Evolutionary conservation across 2,329 filamentous ascomycete genomes (phyloP).

Genomic region (Lachnellula arida): DNA sequence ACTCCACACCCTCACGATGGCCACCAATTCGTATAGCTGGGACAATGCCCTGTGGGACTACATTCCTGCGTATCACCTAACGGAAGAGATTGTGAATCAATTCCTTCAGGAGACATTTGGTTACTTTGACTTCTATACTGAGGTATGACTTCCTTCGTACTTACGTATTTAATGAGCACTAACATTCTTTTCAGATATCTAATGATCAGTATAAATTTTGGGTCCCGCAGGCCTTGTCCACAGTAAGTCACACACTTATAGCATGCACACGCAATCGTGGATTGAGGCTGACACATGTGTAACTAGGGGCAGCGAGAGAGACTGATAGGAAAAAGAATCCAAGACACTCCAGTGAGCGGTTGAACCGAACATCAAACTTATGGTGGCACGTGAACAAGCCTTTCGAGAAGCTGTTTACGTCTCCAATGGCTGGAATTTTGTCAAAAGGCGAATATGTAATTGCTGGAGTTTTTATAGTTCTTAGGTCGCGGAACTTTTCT

Average conservation of each 20-base stretch:
- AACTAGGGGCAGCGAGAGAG: background rate
- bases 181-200: background rate
- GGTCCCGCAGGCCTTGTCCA: background rate
- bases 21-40: background rate
- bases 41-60: background rate
- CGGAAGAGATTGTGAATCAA: background rate
- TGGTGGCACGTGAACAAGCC: too few species aligned
- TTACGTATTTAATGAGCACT: background rate
- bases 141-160: background rate
- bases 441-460: too few species aligned
- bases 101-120: background rate
- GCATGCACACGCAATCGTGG: background rate
- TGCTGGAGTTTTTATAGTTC: too few species aligned
- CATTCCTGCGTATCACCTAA: background rate
- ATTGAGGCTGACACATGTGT: background rate
- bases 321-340: background rate
- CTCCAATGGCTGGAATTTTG: too few species aligned
- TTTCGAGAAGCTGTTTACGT: too few species aligned
- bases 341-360: background rate
- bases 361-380: too few species aligned
- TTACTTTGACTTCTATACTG: background rate
- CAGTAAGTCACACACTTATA: background rate
- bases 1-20: background rate
- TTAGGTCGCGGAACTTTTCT: too few species aligned
- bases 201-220: background rate